These are phyloP conservation scores for Neobulgaria alba DNA, from an alignment of 2,329 filamentous ascomycete genomes.

Conservation along the genomic window DNA sequence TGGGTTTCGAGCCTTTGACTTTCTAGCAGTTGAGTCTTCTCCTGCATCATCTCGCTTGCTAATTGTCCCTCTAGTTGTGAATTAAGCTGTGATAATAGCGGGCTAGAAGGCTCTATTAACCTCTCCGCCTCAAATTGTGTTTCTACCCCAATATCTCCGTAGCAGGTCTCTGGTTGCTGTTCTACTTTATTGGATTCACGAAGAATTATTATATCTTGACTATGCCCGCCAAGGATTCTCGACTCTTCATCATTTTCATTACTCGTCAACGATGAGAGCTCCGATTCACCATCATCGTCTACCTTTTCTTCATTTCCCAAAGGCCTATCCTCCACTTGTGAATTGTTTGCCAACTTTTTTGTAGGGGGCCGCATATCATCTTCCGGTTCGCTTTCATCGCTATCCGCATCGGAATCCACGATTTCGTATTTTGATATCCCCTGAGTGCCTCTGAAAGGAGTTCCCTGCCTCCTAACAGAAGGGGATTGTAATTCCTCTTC, in stretches of 20 bases:
- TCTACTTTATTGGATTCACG: too few relatives aligned
- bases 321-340: slow-evolving; percentile 1
- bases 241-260: too few relatives aligned
- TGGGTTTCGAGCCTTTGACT: slow-evolving; percentile 45
- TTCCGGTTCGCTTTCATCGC: slow-evolving; percentile 8
- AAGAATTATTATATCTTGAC: too few relatives aligned
- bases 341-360: neutral
- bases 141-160: slow-evolving; percentile 23
- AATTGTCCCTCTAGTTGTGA: neutral
- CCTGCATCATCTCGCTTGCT: neutral
- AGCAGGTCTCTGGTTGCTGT: slow-evolving; percentile 20
- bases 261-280: neutral
- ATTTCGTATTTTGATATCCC: slow-evolving; percentile 17
- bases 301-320: neutral
- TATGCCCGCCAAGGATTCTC: too few relatives aligned
- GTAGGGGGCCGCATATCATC: neutral
- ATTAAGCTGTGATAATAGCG: neutral
- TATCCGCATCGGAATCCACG: slow-evolving; percentile 24
- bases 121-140: slow-evolving; percentile 19
- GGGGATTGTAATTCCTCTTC: neutral
- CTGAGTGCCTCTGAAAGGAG: neutral
- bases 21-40: slow-evolving; percentile 27
- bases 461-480: neutral
- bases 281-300: neutral
- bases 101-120: slow-evolving; percentile 4